phyloP scores from a whole-genome alignment of 169 alveolate species.

The Cyclospora cayetanensis region DNA sequence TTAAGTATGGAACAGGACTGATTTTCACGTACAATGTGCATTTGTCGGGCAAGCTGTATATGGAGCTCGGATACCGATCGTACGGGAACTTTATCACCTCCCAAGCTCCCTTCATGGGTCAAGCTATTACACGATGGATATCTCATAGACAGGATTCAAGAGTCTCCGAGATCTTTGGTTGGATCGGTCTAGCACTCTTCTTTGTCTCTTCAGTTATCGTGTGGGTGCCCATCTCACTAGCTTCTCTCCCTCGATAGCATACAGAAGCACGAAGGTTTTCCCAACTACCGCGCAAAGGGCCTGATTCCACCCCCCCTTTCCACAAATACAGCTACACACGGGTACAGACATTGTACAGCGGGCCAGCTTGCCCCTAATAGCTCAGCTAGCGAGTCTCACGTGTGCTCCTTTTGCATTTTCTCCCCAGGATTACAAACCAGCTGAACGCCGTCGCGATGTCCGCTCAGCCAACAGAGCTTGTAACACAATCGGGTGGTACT shows the following conservation, averaged over 20 bases:
- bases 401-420: too few species aligned
- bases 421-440: not conserved
- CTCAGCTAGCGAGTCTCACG: too few species aligned
- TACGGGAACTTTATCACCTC: not conserved
- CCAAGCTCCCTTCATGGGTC: slow-evolving; percentile 25
- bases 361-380: too few species aligned
- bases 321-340: too few species aligned
- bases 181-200: slow-evolving; percentile 15
- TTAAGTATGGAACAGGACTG: not conserved
- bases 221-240: too few species aligned
- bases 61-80: not conserved
- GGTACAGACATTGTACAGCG: too few species aligned
- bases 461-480: not conserved
- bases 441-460: slow-evolving; percentile 15
- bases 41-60: not conserved
- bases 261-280: too few species aligned
- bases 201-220: not conserved
- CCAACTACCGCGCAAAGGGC: too few species aligned
- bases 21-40: not conserved
- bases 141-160: not conserved
- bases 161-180: not conserved
- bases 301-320: too few species aligned
- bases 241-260: too few species aligned
- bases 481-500: not conserved
- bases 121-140: not conserved